Conservation (phyloP, 2,329 filamentous ascomycete species). For the Juglanconis juglandina region DNA sequence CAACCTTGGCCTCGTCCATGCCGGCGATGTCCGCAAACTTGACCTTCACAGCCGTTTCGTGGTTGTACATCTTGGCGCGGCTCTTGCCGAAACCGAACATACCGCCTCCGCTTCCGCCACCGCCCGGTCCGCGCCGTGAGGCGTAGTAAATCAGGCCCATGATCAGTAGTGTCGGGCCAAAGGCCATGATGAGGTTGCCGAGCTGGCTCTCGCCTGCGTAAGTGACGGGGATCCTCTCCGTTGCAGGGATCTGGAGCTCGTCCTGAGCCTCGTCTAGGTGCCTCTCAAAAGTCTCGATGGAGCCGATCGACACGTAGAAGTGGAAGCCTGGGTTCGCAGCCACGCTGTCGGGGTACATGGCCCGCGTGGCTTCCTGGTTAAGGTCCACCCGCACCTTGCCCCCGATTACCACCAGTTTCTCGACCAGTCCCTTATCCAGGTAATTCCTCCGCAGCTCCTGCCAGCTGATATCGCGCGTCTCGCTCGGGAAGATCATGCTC, state of each 20-base stretch:
- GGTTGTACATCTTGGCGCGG: constrained; percentile 94
- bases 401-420: constrained; percentile 81
- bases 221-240: constrained; percentile 89
- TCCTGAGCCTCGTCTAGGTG: constrained; percentile 83
- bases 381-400: constrained; percentile 73
- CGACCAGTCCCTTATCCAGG: constrained; percentile 91
- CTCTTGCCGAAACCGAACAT: constrained; percentile 97
- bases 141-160: constrained; percentile 80
- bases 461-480: constrained; percentile 82
- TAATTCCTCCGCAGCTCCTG: constrained; percentile 93
- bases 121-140: constrained; percentile 69
- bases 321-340: constrained; percentile 66
- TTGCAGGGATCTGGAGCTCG: constrained; percentile 77
- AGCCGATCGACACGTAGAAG: constrained; percentile 96
- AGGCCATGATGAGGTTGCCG: constrained; percentile 69
- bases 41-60: constrained; percentile 92
- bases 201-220: constrained; percentile 76
- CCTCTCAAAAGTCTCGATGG: constrained; percentile 86
- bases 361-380: constrained; percentile 68
- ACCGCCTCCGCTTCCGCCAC: constrained; percentile 64
- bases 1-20: constrained; percentile 95
- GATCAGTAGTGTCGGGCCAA: constrained; percentile 83
- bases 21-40: constrained; percentile 96
- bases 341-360: constrained; percentile 72
- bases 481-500: constrained; percentile 39